Base-by-base conservation (phyloP, 768 basidiomycete genomes). In the Boletus huronensis region DNA sequence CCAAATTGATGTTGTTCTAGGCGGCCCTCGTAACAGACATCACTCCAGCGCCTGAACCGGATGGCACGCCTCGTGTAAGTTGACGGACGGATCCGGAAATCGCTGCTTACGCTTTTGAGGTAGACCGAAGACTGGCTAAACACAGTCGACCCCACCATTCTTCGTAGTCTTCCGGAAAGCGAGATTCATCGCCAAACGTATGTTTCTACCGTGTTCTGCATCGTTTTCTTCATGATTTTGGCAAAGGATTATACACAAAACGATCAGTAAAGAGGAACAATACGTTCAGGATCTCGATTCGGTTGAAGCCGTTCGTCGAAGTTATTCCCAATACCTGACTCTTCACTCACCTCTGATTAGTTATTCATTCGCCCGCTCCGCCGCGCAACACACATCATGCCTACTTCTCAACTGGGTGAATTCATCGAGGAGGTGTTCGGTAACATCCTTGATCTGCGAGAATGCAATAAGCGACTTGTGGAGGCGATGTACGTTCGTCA, bases 371-470 rank as follows among this genome's bases (percentile, higher is more conserved):
- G 77, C 59, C 83, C 66, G 68, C 77, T 67, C 53, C 83, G 67
- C 66, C 79, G 50, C 67, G 82, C 78, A 58, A 74, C 71, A 16
- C 85, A 87, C 73, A 75, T 87, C 53, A 81, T 87, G 60, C 73
- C 78, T 5, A 71, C 77, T 5, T 64, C 78, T 25, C 76, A 82
- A 31, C 70, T 96, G 7, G 87, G 90, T 31, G 83, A 87, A 32
- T 96, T 98, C 69, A 85, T 97, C 47, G 88, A 91, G 41, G 87
- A 91, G 32, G 87, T 95, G 4, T 95, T 98, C 58, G 85, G 89
- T 47, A 97, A 97, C 66, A 84, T 95, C 38, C 76, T 88, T 5
- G 90, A 92, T 57, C 75, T 98, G n/a, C 82, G 90, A 17, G 88
- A 90, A 66, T 87, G 89, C 64, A 92, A 89, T 63, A 79, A 84